phyloP scores from a whole-genome alignment of 2,329 filamentous ascomycete species.

The Emergomyces pasteurianus region DNA sequence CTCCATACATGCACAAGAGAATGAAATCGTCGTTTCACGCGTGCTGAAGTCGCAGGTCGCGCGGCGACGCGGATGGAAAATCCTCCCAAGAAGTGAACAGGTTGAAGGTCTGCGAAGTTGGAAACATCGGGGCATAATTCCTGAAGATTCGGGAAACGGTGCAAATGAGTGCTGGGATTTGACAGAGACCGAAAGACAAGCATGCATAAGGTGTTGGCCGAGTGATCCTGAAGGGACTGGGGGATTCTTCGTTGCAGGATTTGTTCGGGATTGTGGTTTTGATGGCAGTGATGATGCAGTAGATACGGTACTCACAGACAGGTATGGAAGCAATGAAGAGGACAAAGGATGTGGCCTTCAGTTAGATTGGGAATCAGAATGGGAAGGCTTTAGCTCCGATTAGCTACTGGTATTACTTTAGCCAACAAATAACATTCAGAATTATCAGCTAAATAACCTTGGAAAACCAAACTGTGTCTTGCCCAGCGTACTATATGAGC shows the following conservation, averaged over 20 bases:
- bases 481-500: background rate
- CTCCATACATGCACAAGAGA: conserved; percentile 76
- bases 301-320: background rate
- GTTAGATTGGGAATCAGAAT: conserved; percentile 27
- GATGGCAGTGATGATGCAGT: conserved; percentile 3
- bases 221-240: conserved; percentile 74
- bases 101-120: conserved; percentile 64
- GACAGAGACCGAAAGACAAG: conserved; percentile 45
- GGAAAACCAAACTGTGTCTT: background rate
- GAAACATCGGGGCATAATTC: conserved; percentile 51
- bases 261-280: conserved; percentile 50
- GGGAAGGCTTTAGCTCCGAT: conserved; percentile 33
- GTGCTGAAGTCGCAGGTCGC: conserved; percentile 60
- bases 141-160: conserved; percentile 21
- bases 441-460: background rate
- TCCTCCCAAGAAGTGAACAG: conserved; percentile 62
- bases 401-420: conserved; percentile 7
- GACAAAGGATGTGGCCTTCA: background rate
- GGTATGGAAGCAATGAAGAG: background rate
- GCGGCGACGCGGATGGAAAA: conserved; percentile 57
- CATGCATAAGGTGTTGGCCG: conserved; percentile 70
- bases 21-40: conserved; percentile 68
- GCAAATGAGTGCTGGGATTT: conserved; percentile 13
- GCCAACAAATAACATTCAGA: background rate
- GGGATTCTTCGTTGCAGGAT: conserved; percentile 91